phyloP scores from a whole-genome alignment of 768 basidiomycete genomes.

The Leccinum obscurum region DNA sequence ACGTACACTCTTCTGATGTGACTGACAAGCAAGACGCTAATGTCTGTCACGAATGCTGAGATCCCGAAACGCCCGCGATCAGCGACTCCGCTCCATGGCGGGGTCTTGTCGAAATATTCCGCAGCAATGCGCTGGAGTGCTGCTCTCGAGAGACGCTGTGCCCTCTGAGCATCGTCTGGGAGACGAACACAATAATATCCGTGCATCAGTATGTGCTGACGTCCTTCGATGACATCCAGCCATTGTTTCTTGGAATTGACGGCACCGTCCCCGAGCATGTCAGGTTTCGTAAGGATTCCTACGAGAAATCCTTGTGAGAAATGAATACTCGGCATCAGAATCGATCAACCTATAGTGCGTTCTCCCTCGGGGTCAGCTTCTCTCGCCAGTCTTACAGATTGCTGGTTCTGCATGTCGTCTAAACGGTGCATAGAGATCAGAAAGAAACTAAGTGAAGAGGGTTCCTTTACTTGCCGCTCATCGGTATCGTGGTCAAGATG shows the following conservation, averaged over 20 bases:
- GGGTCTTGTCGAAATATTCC: constrained; percentile 47
- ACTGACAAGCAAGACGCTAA: constrained; percentile 53
- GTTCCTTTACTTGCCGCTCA: constrained; percentile 46
- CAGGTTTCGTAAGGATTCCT: constrained; percentile 76
- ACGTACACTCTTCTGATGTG: constrained; percentile 56
- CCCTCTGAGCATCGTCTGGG: constrained; percentile 57
- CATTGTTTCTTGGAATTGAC: constrained; percentile 43
- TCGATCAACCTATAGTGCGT: constrained; percentile 58
- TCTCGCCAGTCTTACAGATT: constrained; percentile 53
- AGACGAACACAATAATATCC: constrained; percentile 70
- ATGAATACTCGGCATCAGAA: background rate
- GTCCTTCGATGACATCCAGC: constrained; percentile 53
- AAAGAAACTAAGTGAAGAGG: background rate
- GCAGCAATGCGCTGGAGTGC: constrained; percentile 40
- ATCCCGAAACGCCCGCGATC: constrained; percentile 56
- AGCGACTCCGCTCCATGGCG: constrained; percentile 53
- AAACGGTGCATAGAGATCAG: background rate
- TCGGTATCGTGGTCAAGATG: constrained; percentile 66
- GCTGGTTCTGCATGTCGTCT: constrained; percentile 73
- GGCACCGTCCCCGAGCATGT: constrained; percentile 47
- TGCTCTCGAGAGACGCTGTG: constrained; percentile 32
- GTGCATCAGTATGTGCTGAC: constrained; percentile 44
- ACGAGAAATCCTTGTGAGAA: background rate
- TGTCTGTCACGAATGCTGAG: constrained; percentile 46
- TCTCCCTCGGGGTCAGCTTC: constrained; percentile 52